Conservation (phyloP, 306 rosid species). For the Castanopsis chinensis region DNA sequence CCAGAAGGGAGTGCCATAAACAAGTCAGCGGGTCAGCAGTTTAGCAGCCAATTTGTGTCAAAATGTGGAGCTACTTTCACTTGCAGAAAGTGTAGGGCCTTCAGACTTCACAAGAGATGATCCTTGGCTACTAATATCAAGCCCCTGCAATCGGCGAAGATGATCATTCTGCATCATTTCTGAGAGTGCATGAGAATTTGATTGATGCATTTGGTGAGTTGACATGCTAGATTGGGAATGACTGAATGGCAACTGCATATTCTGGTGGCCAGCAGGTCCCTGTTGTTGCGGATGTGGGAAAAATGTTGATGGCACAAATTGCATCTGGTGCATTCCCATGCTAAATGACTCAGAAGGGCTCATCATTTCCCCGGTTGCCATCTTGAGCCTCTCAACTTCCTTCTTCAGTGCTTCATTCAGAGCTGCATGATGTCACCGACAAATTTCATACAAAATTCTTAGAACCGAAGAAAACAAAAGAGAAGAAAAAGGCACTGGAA, state of each 20-base stretch:
- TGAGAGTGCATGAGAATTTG: slow-evolving; percentile 58
- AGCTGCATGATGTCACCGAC: slow-evolving; percentile 48
- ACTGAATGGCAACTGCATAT: slow-evolving; percentile 57
- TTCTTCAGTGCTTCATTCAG: slow-evolving; percentile 87
- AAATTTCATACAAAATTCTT: slow-evolving; percentile 6
- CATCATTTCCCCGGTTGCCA: slow-evolving; percentile 88
- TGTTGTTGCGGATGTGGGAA: slow-evolving; percentile 61
- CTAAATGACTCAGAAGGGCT: slow-evolving; percentile 69
- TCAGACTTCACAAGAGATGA: slow-evolving; percentile 65
- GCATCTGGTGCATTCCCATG: slow-evolving; percentile 83
- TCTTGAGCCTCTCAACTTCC: slow-evolving; percentile 94
- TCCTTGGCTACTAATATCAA: slow-evolving; percentile 78
- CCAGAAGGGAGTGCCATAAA: slow-evolving; percentile 39
- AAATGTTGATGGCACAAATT: slow-evolving; percentile 54
- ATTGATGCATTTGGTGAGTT: slow-evolving; percentile 56
- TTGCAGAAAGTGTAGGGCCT: slow-evolving; percentile 83
- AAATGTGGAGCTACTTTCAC: slow-evolving; percentile 85
- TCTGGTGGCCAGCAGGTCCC: slow-evolving; percentile 59
- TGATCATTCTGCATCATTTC: slow-evolving; percentile 79
- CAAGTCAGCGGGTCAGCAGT: slow-evolving; percentile 70
- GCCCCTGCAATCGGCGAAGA: slow-evolving; percentile 88
- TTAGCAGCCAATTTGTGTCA: slow-evolving; percentile 43
- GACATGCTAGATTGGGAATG: slow-evolving; percentile 51
- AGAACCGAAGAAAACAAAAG: not conserved
- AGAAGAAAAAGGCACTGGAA: not conserved